These are phyloP conservation scores for Arbutus unedo DNA, from an alignment of 148 eudicot genomes.

Conservation along the genomic window DNA sequence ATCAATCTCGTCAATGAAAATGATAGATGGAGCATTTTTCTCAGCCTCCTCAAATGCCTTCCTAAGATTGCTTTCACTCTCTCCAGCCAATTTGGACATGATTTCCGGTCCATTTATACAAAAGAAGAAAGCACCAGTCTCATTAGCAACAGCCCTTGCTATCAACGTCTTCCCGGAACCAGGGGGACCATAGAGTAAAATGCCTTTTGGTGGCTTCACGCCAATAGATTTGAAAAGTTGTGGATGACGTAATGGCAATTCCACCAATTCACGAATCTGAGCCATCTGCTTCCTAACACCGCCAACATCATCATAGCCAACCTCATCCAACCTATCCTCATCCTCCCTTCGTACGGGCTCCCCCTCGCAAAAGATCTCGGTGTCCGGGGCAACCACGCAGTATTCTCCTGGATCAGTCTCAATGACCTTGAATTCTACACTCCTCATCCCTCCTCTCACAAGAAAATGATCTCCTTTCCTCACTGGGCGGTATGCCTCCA, in stretches of 20 bases:
- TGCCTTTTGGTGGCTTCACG: constrained; percentile 38
- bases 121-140: constrained; percentile 46
- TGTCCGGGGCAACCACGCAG: constrained; percentile 47
- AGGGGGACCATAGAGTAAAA: constrained; percentile 43
- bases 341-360: constrained; percentile 46
- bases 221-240: constrained; percentile 31
- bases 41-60: constrained; percentile 36
- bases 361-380: constrained; percentile 44
- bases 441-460: constrained; percentile 50
- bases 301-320: constrained; percentile 48
- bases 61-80: constrained; percentile 39
- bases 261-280: constrained; percentile 37
- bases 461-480: constrained; percentile 47
- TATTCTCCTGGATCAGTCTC: constrained; percentile 48
- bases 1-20: constrained; percentile 42
- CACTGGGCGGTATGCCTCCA: constrained; percentile 42
- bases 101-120: constrained; percentile 42
- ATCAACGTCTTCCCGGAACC: constrained; percentile 46
- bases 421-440: constrained; percentile 42
- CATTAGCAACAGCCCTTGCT: constrained; percentile 45
- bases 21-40: constrained; percentile 22
- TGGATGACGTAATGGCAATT: constrained; percentile 32
- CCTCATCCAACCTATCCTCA: constrained; percentile 40
- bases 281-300: constrained; percentile 36
- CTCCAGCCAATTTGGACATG: constrained; percentile 48